Conservation (phyloP, 768 basidiomycete species). For the Pisolithus marmoratus region DNA sequence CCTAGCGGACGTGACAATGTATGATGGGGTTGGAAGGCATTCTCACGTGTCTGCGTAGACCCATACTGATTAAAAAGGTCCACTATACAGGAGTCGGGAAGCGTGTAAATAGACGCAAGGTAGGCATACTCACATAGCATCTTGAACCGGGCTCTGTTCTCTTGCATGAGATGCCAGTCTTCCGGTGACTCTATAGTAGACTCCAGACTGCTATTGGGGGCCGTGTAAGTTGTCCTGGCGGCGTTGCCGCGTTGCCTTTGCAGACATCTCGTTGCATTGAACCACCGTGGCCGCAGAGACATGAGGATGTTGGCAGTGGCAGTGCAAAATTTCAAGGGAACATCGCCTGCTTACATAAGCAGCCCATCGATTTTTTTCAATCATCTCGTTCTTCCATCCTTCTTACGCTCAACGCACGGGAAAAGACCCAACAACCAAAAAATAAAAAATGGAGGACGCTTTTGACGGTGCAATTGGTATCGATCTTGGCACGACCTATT, state of each 20-base stretch:
- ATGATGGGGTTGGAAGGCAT: conserved; percentile 70
- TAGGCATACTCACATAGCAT: conserved; percentile 43
- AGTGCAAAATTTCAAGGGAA: conserved; percentile 23
- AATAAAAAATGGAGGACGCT: conserved; percentile 82
- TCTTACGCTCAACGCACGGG: conserved; percentile 17
- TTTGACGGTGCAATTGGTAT: conserved; percentile 98
- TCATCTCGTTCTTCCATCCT: conserved; percentile 26
- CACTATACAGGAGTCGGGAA: conserved; percentile 33
- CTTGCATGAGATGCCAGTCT: conserved; percentile 64
- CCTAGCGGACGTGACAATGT: conserved; percentile 54
- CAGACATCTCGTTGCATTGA: conserved; percentile 19
- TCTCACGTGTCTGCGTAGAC: conserved; percentile 66
- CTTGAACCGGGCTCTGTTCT: conserved; percentile 49
- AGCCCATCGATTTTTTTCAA: conserved; percentile 36
- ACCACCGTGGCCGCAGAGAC: conserved; percentile 17
- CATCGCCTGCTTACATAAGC: conserved; percentile 49
- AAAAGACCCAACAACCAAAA: conserved; percentile 30
- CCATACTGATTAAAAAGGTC: conserved; percentile 64
- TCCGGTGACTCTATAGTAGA: conserved; percentile 39
- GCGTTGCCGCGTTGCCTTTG: conserved; percentile 6
- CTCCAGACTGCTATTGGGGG: conserved; percentile 18
- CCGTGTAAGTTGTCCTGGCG: conserved; percentile 24
- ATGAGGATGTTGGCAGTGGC: conserved; percentile 19
- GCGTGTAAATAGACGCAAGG: conserved; percentile 6
- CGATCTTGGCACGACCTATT: conserved; percentile 97